phyloP scores from a whole-genome alignment of 2,329 filamentous ascomycete species.

The Dendrostoma leiphaemia region DNA sequence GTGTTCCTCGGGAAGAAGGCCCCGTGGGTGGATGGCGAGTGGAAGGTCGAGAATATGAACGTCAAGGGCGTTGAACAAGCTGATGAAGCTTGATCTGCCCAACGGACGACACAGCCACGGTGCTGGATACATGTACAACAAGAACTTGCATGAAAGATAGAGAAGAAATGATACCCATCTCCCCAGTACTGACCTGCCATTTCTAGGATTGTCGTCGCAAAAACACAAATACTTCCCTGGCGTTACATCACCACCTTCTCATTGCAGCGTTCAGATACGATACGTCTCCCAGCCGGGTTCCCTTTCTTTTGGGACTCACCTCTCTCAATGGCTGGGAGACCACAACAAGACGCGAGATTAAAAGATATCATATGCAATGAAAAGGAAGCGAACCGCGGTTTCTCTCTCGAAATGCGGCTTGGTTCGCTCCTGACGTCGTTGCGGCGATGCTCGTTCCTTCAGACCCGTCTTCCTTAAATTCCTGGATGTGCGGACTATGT shows the following conservation, averaged over 20 bases:
- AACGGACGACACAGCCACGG: too few relatives aligned
- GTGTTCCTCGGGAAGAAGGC: slow-evolving; percentile 83
- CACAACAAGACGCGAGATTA: slow-evolving; percentile 62
- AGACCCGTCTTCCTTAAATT: slow-evolving; percentile 59
- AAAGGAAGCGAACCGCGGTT: slow-evolving; percentile 18
- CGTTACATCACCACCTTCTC: neutral
- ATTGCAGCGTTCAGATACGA: slow-evolving; percentile 59
- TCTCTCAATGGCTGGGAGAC: slow-evolving; percentile 50
- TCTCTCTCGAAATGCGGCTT: slow-evolving; percentile 12
- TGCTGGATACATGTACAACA: too few relatives aligned
- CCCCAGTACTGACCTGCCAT: too few relatives aligned
- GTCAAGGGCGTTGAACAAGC: slow-evolving; percentile 42
- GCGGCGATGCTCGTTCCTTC: slow-evolving; percentile 53
- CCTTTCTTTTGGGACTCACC: too few relatives aligned
- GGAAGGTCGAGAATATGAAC: slow-evolving; percentile 77
- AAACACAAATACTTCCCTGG: neutral
- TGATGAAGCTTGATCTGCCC: neutral
- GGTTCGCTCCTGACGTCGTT: slow-evolving; percentile 10
- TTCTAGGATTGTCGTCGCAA: neutral
- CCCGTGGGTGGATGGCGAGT: slow-evolving; percentile 70
- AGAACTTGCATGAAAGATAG: neutral
- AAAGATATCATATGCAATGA: slow-evolving; percentile 28
- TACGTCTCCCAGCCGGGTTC: slow-evolving; percentile 55
- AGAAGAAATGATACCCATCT: slow-evolving; percentile 22
- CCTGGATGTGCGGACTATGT: slow-evolving; percentile 61